Evolutionary conservation across 345 rosid genomes (phyloP).

Genomic region (Eucalyptus sp.): DNA sequence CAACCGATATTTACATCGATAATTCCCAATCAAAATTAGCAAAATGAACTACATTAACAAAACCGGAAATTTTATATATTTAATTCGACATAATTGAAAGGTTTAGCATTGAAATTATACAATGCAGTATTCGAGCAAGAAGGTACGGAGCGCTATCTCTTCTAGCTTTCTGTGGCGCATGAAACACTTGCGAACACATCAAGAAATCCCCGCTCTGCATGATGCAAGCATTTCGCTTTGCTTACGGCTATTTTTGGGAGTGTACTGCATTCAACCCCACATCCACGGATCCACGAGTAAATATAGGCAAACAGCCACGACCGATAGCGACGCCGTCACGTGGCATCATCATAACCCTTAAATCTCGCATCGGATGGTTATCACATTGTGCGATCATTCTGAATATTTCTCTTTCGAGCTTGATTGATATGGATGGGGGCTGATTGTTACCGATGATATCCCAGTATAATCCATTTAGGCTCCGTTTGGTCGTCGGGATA

Average conservation of each 20-base stretch:
- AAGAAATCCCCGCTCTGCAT: not conserved
- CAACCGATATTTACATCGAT: rapidly evolving
- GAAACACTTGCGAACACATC: not conserved
- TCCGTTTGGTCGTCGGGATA: too few species aligned
- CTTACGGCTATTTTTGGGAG: not conserved
- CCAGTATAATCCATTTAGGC: not conserved
- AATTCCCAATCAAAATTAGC: too few species aligned
- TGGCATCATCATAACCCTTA: not conserved
- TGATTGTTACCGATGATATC: not conserved
- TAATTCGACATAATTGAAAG: rapidly evolving
- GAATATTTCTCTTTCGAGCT: not conserved
- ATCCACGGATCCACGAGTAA: not conserved
- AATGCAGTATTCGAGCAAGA: not conserved
- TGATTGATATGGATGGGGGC: not conserved
- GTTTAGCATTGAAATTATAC: not conserved
- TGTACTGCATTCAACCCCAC: not conserved
- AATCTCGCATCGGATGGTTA: not conserved
- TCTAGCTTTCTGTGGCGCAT: not conserved
- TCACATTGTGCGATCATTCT: not conserved
- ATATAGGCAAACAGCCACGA: not conserved
- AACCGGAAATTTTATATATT: rapidly evolving
- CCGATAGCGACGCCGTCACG: not conserved
- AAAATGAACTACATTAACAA: not conserved
- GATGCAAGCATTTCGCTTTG: not conserved
- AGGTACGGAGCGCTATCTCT: not conserved